phyloP scores from a whole-genome alignment of 345 rosid genomes.

The Ceriops tagal region DNA sequence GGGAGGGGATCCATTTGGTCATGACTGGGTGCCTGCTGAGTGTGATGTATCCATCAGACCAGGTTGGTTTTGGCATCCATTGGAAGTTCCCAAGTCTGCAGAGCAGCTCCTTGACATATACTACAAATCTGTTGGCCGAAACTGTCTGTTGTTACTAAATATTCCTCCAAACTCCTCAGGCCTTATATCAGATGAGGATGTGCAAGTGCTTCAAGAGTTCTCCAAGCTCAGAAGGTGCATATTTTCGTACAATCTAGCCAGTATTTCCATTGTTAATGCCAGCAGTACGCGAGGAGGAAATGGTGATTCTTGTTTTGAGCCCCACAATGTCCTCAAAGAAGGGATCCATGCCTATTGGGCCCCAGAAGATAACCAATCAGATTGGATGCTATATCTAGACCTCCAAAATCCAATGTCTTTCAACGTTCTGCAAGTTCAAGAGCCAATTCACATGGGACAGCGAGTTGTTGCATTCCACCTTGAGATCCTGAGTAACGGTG shows the following conservation, averaged over 20 bases:
- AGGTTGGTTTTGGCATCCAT: constrained; percentile 96
- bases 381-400: constrained; percentile 52
- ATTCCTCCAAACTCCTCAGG: constrained; percentile 91
- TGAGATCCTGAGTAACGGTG: constrained; percentile 29
- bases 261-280: constrained; percentile 37
- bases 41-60: constrained; percentile 88
- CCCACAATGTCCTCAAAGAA: constrained; percentile 53
- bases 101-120: constrained; percentile 62
- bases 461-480: constrained; percentile 57
- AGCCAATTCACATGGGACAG: constrained; percentile 93
- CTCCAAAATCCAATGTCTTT: constrained; percentile 51
- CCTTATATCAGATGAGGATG: constrained; percentile 67
- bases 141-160: constrained; percentile 67
- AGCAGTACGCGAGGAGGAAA: constrained; percentile 56
- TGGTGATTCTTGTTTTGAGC: constrained; percentile 26
- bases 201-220: constrained; percentile 65
- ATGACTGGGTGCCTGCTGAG: constrained; percentile 87
- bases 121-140: constrained; percentile 78
- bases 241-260: constrained; percentile 59
- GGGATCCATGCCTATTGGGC: constrained; percentile 79
- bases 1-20: constrained; percentile 62
- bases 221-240: constrained; percentile 45
- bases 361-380: constrained; percentile 47
- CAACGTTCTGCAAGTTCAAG: constrained; percentile 68
- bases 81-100: constrained; percentile 74